Evolutionary conservation across 768 basidiomycete species (phyloP).

Genomic region (Collybiopsis luxurians): DNA sequence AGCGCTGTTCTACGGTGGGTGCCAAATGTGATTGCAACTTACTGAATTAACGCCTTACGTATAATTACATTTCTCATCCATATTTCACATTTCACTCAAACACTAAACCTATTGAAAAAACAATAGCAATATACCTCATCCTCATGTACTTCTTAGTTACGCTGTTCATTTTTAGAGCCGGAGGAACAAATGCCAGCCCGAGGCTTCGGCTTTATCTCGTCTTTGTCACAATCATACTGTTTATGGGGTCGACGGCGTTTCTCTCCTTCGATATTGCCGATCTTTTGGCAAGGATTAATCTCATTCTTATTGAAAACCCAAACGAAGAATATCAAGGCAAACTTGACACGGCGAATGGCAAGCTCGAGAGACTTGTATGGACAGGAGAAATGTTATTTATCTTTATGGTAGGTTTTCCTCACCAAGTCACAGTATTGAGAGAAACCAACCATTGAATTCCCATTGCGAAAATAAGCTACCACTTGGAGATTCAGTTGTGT

Average conservation of each 20-base stretch:
- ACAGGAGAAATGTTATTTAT: conserved; percentile 29
- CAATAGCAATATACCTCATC: conserved; percentile 15
- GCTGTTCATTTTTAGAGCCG: conserved; percentile 12
- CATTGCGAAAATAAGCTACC: conserved; percentile 21
- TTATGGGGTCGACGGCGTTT: conserved; percentile 24
- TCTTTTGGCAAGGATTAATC: conserved; percentile 23
- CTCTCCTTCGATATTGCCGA: conserved; percentile 25
- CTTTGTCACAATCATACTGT: conserved; percentile 23
- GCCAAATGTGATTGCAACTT: too few species aligned
- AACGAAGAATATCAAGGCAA: conserved; percentile 17
- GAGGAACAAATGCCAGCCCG: conserved; percentile 10
- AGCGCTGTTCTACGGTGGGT: conserved; percentile 17
- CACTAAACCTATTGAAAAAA: too few species aligned
- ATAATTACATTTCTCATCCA: too few species aligned
- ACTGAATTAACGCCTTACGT: too few species aligned
- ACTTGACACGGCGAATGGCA: conserved; percentile 17
- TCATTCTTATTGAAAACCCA: conserved; percentile 20
- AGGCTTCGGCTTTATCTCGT: conserved; percentile 18
- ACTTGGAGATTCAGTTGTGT: conserved; percentile 26
- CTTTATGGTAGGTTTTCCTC: conserved; percentile 27
- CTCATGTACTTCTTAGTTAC: conserved; percentile 13
- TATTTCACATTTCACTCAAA: too few species aligned
- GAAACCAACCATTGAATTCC: too few species aligned
- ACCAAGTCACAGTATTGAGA: too few species aligned
- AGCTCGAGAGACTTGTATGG: conserved; percentile 22